Percentiles rank a stretch among this genome's conserved stretches.
These are phyloP conservation scores for Phoenix dactylifera DNA, from an alignment of 176 grass and related monocot species.

Conservation along the genomic window DNA sequence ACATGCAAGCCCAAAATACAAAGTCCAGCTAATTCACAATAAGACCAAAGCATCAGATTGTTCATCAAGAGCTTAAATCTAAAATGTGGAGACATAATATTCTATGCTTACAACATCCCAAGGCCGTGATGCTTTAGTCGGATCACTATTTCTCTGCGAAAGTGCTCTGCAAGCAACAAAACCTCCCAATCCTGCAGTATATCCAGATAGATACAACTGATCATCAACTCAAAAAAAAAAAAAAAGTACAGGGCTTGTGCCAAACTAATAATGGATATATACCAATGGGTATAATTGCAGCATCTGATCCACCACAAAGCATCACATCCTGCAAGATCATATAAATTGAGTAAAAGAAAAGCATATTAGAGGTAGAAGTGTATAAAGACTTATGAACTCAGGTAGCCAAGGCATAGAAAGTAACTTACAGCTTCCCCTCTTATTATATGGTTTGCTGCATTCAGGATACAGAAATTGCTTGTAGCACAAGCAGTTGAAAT, in stretches of 20 bases:
- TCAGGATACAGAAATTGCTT: constrained; percentile 99
- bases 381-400: neutral
- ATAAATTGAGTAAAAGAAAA: constrained; percentile 2
- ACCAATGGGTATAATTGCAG: constrained; percentile 93
- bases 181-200: constrained; percentile 71
- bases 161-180: constrained; percentile 99
- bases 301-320: constrained; percentile 99
- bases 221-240: too few relatives aligned
- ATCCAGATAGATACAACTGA: neutral
- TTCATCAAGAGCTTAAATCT: neutral
- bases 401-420: constrained; percentile 2
- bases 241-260: too few relatives aligned
- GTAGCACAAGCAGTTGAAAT: constrained; percentile 99
- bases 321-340: constrained; percentile 70
- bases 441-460: constrained; percentile 97
- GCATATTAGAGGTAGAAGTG: neutral
- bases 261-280: neutral
- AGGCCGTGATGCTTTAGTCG: constrained; percentile 89
- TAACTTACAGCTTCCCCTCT: constrained; percentile 84
- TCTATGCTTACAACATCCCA: constrained; percentile 73
- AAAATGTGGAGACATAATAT: neutral
- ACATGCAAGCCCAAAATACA: too few relatives aligned
- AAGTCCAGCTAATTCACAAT: neutral
- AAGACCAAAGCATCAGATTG: neutral
- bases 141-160: constrained; percentile 90